Evolutionary conservation across 2,329 filamentous ascomycete genomes (phyloP).

Genomic region (Cladosporium sp.): DNA sequence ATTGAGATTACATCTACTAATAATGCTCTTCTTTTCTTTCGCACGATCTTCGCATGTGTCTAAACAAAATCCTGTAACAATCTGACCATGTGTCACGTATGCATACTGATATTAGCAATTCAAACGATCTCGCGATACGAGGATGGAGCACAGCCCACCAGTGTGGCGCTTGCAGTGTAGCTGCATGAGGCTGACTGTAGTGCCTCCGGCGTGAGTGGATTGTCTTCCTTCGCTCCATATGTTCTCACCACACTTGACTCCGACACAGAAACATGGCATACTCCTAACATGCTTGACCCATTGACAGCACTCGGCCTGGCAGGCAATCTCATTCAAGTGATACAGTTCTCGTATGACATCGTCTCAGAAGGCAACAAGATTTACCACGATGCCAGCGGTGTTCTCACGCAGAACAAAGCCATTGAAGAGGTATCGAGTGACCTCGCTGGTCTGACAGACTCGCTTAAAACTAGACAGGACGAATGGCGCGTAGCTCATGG

Average conservation of each 20-base stretch:
- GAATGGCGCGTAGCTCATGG: slow-evolving; percentile 1
- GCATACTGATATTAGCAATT: too few species aligned
- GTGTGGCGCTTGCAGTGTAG: neutral
- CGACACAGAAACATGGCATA: neutral
- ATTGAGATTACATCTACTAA: too few species aligned
- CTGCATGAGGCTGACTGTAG: slow-evolving; percentile 8
- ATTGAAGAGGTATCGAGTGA: slow-evolving; percentile 5
- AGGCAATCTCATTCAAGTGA: neutral
- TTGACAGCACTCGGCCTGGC: slow-evolving; percentile 2
- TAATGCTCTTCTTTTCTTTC: too few species aligned
- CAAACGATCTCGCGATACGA: too few species aligned
- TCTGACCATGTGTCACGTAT: too few species aligned
- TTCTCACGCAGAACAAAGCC: neutral
- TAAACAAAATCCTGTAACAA: too few species aligned
- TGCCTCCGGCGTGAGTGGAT: neutral
- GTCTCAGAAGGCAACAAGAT: slow-evolving; percentile 4
- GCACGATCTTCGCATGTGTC: too few species aligned
- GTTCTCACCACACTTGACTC: neutral
- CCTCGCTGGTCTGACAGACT: neutral
- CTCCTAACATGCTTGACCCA: neutral
- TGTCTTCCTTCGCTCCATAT: neutral
- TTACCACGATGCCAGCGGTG: neutral
- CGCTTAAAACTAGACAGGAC: neutral
- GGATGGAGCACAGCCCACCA: neutral
- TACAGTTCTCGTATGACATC: slow-evolving; percentile 1